Base-by-base conservation (phyloP, 1,284 basidiomycete species). In the Moesziomyces aphidis region DNA sequence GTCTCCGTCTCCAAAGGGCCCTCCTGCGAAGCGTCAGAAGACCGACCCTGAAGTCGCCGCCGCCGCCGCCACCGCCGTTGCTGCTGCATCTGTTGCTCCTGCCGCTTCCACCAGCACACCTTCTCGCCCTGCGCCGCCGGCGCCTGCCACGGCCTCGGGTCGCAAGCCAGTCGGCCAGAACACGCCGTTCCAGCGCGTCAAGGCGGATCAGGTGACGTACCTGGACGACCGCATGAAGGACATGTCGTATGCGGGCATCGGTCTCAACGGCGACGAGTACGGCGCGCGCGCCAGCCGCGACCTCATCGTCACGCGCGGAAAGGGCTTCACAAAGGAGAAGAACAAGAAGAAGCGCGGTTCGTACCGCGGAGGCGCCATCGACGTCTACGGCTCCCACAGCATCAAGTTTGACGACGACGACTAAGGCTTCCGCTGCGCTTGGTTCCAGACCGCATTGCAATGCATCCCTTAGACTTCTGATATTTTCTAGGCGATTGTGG, bases 311-410 rank as follows among this genome's bases (percentile, higher is more conserved):
- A 98, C 96, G 3, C 89, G 94, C 7, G 96, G 96, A 13, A 92
- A 92, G 51, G 93, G 93, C 9, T 99, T 99, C 88, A 90, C 94
- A 58, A 99, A 98, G 86, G 96, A 97, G 88, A 98, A 99, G 87
- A 98, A 97, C 87, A 99, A 99, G 90, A 98, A 98, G 88, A 98
- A 99, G 87, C 88, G 92, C 77, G 96, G 95, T 4, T 85, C 69
- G 51, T 85, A 86, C 68, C 62, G 79, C 28, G 85, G 85, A 26
- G 84, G 84, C 23, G 73, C 72, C 73, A 84, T 84, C 55, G 82
- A 81, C 24, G 69, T 77, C 11, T 75, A 80, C 24, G 77, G 78
- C 19, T 66, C 61, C 9, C 78, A 83, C 67, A 79, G 76, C 65
- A 82, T 84, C 75, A 84, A 84, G 67, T 84, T 84, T 55, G 69